These are phyloP conservation scores for Papilionanthe hybrid DNA, from an alignment of 116 monocot species.

Conservation along the genomic window DNA sequence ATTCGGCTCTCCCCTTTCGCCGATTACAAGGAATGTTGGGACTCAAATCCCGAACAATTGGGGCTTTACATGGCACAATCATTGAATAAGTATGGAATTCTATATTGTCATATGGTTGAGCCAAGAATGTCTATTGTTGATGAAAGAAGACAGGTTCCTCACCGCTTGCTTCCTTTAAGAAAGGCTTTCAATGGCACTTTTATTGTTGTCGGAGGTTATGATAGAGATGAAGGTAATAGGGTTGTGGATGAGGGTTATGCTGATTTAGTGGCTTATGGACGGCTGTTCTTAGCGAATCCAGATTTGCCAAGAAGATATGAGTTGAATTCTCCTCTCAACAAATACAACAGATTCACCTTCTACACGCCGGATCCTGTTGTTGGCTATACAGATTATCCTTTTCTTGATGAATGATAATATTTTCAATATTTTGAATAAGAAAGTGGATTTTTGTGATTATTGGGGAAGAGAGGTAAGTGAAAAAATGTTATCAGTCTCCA, in stretches of 20 bases:
- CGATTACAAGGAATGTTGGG: constrained; percentile 11
- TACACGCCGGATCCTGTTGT: not conserved
- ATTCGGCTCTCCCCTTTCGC: constrained; percentile 19
- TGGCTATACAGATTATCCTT: constrained; percentile 5
- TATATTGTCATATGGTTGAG: constrained; percentile 14
- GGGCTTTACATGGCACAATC: constrained; percentile 13
- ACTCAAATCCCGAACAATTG: constrained; percentile 14
- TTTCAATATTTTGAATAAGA: not conserved
- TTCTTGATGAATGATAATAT: not conserved
- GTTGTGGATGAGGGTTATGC: constrained; percentile 9
- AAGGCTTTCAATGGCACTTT: constrained; percentile 13
- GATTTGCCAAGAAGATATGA: constrained; percentile 18
- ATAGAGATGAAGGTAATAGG: constrained; percentile 23
- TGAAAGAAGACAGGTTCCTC: constrained; percentile 1
- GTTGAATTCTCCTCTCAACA: constrained; percentile 9
- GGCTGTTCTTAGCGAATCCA: constrained; percentile 16
- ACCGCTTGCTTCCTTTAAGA: constrained; percentile 10
- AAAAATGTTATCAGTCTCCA: not conserved
- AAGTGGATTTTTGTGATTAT: not conserved
- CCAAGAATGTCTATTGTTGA: constrained; percentile 19
- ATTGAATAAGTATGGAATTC: constrained; percentile 9
- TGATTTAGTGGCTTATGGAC: constrained; percentile 17
- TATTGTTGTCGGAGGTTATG: constrained; percentile 16
- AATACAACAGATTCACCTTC: constrained; percentile 14
- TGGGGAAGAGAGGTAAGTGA: not conserved